A percentile compares a stretch with the other conserved stretches of the same genome.
phyloP scores from a whole-genome alignment of 257 asterid species.

The Jaltomata sinuosa region DNA sequence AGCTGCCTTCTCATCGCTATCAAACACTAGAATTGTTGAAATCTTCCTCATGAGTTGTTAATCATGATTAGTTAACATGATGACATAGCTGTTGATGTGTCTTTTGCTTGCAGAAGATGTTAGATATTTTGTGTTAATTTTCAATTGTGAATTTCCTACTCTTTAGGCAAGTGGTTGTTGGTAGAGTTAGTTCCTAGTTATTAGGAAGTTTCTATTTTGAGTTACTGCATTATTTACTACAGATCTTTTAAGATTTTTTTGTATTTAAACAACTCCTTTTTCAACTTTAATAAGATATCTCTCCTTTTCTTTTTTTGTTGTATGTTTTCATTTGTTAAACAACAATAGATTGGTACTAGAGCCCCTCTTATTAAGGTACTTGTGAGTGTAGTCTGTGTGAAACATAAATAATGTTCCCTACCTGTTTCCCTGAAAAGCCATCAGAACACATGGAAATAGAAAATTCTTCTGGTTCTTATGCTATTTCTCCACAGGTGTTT shows the following conservation, averaged over 20 bases:
- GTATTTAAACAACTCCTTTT: neutral
- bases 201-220: neutral
- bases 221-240: neutral
- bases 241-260: neutral
- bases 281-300: neutral
- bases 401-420: neutral
- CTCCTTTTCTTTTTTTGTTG: neutral
- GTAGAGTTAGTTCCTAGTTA: neutral
- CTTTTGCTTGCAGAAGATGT: neutral
- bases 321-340: neutral
- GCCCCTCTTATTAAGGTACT: neutral
- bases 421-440: neutral
- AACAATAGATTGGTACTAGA: neutral
- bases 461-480: neutral
- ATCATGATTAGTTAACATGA: neutral
- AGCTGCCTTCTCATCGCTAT: too few relatives aligned
- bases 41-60: neutral
- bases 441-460: neutral
- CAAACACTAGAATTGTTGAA: too few relatives aligned
- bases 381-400: neutral
- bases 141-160: neutral
- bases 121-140: neutral
- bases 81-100: neutral
- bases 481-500: neutral
- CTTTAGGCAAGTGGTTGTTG: neutral